A percentile compares a stretch with the other conserved stretches of the same genome.
phyloP scores from a whole-genome alignment of 1,284 basidiomycete species.

The Hypsizygus ulmarius region DNA sequence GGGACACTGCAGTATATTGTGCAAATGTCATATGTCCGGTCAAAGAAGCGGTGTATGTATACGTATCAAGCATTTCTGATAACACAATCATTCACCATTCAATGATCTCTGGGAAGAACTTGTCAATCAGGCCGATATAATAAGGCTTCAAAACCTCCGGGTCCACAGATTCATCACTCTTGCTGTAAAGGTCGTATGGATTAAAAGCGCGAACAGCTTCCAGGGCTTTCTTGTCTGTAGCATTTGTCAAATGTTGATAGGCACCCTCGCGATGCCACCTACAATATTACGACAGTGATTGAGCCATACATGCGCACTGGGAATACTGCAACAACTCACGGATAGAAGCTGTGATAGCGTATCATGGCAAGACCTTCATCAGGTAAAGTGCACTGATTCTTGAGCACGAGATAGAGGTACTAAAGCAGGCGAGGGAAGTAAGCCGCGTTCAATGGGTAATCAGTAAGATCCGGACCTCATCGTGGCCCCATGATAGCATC shows the following conservation, averaged over 20 bases:
- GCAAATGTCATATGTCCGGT: too few relatives aligned
- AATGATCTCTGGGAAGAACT: slow-evolving; percentile 70
- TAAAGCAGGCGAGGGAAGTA: slow-evolving; percentile 24
- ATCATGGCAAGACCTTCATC: slow-evolving; percentile 80
- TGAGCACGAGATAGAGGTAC: slow-evolving; percentile 67
- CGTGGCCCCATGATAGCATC: slow-evolving; percentile 78
- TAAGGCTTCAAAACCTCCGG: slow-evolving; percentile 65
- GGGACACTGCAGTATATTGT: too few relatives aligned
- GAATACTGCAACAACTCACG: slow-evolving; percentile 38
- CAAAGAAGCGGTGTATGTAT: too few relatives aligned
- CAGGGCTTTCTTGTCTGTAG: slow-evolving; percentile 52
- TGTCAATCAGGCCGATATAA: slow-evolving; percentile 69
- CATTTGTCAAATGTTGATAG: slow-evolving; percentile 65
- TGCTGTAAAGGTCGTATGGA: slow-evolving; percentile 82
- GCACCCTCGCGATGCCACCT: slow-evolving; percentile 74
- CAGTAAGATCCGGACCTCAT: not conserved
- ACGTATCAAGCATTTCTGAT: too few relatives aligned
- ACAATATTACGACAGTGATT: not conserved
- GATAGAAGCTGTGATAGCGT: slow-evolving; percentile 86
- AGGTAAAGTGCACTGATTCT: slow-evolving; percentile 66
- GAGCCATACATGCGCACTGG: not conserved
- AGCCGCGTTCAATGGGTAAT: not conserved
- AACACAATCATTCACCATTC: slow-evolving; percentile 50
- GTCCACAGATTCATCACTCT: slow-evolving; percentile 66
- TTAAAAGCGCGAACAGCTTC: slow-evolving; percentile 69